Base-by-base conservation (phyloP, 2,329 filamentous ascomycete species). In the Beauveria varroae region DNA sequence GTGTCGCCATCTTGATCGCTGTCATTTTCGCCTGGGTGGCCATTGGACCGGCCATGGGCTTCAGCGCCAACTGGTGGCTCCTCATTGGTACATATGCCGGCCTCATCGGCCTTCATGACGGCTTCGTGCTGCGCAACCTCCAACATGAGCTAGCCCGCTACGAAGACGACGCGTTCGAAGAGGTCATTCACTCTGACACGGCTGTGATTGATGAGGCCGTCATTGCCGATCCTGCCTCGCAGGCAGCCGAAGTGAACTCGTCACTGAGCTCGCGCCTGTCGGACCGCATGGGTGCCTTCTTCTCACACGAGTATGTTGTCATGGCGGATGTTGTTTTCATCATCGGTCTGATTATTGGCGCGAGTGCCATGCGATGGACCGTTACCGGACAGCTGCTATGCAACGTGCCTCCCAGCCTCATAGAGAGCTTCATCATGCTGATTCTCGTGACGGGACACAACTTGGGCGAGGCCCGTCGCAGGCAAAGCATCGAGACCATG, bases 31-130 rank as follows among this genome's bases (percentile, higher is more conserved):
- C 68, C 3, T 79, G 77, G 77, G 56, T 75, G 10, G 66, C 70
- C 5, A 68, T 77, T 9, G 77, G 77, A 1, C 73, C 73, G 4
- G 50, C 69, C 4, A 70, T 79, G 61, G 50, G 70, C 3, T 79
- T 76, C 64, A 70, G 73, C 61, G 67, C 70, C 61, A 79, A 76
- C 66, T 80, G 78, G 78, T 79, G 75, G 73, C 72, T 79, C 0
- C 70, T 79, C 18, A 79, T 79, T 53, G 78, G 78, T 14, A 79
- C 77, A 0, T 80, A 79, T 63, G 76, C 78, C 0, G 77, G 78
- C 2, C 70, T 80, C 5, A 70, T 79, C 51, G 77, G 78, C 2
- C 70, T 79, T 55, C 70, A 75, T 37, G 76, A 79, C 63, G 74
- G 75, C 28, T 79, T 79, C 62, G 71, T 79, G 16, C 70, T 79